phyloP scores from a whole-genome alignment of 2,329 filamentous ascomycete species.

The Lasiodiplodia theobromae region DNA sequence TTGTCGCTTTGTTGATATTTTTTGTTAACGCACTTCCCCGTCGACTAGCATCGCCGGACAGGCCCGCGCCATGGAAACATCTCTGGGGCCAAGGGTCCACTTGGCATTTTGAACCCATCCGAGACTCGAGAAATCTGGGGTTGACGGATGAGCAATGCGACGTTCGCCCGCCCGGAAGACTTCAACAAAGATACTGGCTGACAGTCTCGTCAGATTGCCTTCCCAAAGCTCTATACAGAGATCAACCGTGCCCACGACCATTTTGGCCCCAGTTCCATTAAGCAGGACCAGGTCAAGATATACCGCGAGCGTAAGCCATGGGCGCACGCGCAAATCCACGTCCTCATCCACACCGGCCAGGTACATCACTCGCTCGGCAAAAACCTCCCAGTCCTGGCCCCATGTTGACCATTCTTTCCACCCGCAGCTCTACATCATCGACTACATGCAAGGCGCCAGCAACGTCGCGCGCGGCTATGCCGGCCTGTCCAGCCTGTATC shows the following conservation, averaged over 20 bases:
- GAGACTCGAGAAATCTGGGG: constrained; percentile 19
- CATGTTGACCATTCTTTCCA: background rate
- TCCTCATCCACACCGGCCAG: constrained; percentile 25
- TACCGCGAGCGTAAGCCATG: background rate
- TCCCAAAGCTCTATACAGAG: constrained; percentile 18
- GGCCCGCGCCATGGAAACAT: background rate
- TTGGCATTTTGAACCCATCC: constrained; percentile 17
- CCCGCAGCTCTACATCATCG: constrained; percentile 18
- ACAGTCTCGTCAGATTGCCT: constrained; percentile 5
- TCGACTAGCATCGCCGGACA: background rate
- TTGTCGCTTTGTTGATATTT: background rate
- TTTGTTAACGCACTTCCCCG: background rate
- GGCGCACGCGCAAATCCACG: constrained; percentile 13
- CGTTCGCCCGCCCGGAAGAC: background rate
- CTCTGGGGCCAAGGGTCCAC: background rate
- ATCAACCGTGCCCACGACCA: constrained; percentile 8
- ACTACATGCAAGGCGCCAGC: constrained; percentile 9
- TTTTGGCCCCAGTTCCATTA: constrained; percentile 1
- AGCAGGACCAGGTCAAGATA: constrained; percentile 1
- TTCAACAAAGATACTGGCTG: background rate
- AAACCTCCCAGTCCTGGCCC: background rate
- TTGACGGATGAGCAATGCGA: constrained; percentile 27
- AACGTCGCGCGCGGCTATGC: constrained; percentile 16
- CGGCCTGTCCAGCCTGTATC: constrained; percentile 16
- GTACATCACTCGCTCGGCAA: background rate